These are phyloP conservation scores for Amauroascus verrucosus DNA, from an alignment of 2,329 filamentous ascomycete genomes.

Conservation along the genomic window DNA sequence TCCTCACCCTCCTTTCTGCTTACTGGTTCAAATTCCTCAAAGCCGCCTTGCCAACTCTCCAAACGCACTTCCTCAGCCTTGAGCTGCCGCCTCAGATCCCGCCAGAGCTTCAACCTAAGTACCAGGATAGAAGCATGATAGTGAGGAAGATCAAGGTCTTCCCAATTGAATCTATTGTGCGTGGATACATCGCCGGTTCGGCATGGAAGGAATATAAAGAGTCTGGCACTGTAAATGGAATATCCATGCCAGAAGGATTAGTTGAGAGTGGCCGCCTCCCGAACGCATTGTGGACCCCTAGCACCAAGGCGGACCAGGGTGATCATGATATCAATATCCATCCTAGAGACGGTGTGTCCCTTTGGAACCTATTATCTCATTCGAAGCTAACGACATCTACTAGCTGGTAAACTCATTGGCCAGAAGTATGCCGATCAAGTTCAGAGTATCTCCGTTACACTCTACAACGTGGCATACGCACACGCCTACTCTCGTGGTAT, in stretches of 20 bases:
- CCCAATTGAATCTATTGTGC: slow-evolving; percentile 74
- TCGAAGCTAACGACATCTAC: slow-evolving; percentile 7
- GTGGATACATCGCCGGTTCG: slow-evolving; percentile 78
- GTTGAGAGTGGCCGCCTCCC: slow-evolving; percentile 59
- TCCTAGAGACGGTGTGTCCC: slow-evolving; percentile 48
- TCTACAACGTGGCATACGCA: slow-evolving; percentile 48
- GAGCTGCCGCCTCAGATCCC: slow-evolving; percentile 45
- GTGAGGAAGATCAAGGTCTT: slow-evolving; percentile 65
- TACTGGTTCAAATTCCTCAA: slow-evolving; percentile 59
- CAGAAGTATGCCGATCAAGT: slow-evolving; percentile 54
- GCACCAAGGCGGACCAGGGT: slow-evolving; percentile 72
- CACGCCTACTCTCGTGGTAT: slow-evolving; percentile 48
- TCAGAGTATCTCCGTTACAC: slow-evolving; percentile 52
- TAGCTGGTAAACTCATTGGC: slow-evolving; percentile 52
- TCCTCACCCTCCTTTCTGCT: slow-evolving; percentile 56
- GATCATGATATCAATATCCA: slow-evolving; percentile 79
- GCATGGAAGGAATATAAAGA: slow-evolving; percentile 71
- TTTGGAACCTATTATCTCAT: neutral
- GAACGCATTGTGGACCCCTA: slow-evolving; percentile 66
- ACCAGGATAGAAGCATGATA: slow-evolving; percentile 63
- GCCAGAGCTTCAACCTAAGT: slow-evolving; percentile 40
- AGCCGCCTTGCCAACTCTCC: slow-evolving; percentile 46
- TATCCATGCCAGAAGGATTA: slow-evolving; percentile 57
- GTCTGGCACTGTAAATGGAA: slow-evolving; percentile 68
- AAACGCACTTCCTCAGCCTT: slow-evolving; percentile 54